phyloP scores from a whole-genome alignment of 1,284 basidiomycete species.

The Thelephora terrestris region DNA sequence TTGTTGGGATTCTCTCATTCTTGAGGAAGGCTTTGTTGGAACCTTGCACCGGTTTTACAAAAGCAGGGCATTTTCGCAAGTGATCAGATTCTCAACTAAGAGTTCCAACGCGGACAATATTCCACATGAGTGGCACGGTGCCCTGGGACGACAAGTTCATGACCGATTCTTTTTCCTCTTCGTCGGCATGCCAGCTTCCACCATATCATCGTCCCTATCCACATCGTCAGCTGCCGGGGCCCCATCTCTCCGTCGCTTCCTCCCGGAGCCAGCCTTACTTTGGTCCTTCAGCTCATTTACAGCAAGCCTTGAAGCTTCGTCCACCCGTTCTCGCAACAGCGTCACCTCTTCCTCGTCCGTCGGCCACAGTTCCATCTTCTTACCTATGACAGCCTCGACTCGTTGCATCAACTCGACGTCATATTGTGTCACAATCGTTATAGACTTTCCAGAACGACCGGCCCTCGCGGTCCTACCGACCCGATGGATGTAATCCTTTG shows the following conservation, averaged over 20 bases:
- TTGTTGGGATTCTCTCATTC: not conserved
- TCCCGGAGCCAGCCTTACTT: constrained; percentile 39
- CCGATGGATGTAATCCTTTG: constrained; percentile 98
- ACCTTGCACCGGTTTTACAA: too few species aligned
- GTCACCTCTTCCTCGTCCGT: constrained; percentile 89
- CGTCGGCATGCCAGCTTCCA: constrained; percentile 71
- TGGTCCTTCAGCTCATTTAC: constrained; percentile 71
- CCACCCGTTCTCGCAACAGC: constrained; percentile 81
- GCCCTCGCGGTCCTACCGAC: constrained; percentile 97
- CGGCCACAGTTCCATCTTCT: constrained; percentile 89
- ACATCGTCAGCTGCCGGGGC: constrained; percentile 50
- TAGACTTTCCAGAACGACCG: constrained; percentile 89
- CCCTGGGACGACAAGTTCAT: too few species aligned
- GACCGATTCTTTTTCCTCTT: constrained; percentile 24
- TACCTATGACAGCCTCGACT: constrained; percentile 86
- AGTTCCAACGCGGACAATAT: too few species aligned
- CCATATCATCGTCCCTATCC: constrained; percentile 80
- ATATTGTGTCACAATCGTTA: constrained; percentile 97
- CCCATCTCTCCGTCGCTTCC: constrained; percentile 42
- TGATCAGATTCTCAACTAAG: too few species aligned
- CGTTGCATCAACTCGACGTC: constrained; percentile 95
- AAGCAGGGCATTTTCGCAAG: too few species aligned
- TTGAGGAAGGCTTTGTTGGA: too few species aligned
- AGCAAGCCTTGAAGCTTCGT: constrained; percentile 81
- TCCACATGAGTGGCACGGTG: too few species aligned